A percentile compares a stretch with the other conserved stretches of the same genome.
phyloP scores from a whole-genome alignment of 108 stramenopile species.

The Cyclotella choctawhatcheeana region DNA sequence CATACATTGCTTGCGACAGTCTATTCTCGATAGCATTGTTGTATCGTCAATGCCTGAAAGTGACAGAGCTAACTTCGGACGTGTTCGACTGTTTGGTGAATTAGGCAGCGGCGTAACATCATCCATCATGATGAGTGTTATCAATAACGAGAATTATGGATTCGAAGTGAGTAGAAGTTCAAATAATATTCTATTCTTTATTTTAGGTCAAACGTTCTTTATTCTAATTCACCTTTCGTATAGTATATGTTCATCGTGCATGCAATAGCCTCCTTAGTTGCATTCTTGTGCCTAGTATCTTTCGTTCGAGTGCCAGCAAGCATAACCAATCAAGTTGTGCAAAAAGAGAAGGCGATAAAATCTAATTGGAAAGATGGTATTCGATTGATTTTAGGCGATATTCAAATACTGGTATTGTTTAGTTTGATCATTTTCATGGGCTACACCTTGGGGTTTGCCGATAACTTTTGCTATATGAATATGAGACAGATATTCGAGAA shows the following conservation, averaged over 20 bases:
- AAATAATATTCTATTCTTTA: background rate
- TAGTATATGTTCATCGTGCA: constrained; percentile 39
- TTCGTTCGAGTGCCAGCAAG: constrained; percentile 30
- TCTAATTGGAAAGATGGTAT: constrained; percentile 32
- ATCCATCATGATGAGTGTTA: constrained; percentile 26
- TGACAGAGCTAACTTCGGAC: constrained; percentile 81
- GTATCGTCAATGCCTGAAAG: constrained; percentile 59
- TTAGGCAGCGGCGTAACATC: constrained; percentile 89
- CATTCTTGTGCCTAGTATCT: constrained; percentile 16
- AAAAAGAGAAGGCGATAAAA: background rate
- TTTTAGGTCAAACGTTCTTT: background rate
- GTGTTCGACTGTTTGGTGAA: constrained; percentile 92
- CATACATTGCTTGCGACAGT: constrained; percentile 37
- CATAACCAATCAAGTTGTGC: background rate
- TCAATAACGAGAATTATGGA: constrained; percentile 18
- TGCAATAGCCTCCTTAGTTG: constrained; percentile 27
- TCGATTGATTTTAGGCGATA: constrained; percentile 12
- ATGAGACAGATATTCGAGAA: constrained; percentile 29
- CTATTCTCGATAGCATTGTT: constrained; percentile 91
- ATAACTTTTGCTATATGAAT: constrained; percentile 53
- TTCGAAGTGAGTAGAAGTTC: constrained; percentile 21
- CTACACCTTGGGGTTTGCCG: constrained; percentile 28
- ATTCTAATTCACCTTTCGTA: background rate
- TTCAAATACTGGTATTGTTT: constrained; percentile 32
- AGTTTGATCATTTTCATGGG: constrained; percentile 32